Evolutionary conservation across 306 rosid genomes (phyloP).

Genomic region (Corylus avellana): DNA sequence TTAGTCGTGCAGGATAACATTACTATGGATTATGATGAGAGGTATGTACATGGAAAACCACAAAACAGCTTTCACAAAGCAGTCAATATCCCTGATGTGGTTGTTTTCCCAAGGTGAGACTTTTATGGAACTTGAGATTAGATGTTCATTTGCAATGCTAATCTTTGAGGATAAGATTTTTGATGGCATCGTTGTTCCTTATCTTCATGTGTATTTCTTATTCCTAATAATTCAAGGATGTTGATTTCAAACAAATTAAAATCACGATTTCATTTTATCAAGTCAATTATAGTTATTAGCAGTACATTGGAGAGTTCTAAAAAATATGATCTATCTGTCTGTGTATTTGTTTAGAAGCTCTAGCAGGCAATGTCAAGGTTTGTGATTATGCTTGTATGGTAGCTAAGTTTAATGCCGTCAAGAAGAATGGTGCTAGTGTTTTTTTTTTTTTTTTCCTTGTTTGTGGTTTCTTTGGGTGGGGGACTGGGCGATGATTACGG

Average conservation of each 20-base stretch:
- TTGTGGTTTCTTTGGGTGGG: background rate
- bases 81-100: slow-evolving; percentile 84
- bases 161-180: slow-evolving; percentile 12
- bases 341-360: background rate
- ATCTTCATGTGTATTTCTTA: background rate
- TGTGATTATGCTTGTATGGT: background rate
- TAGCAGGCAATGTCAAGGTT: background rate
- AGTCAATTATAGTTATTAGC: background rate
- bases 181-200: slow-evolving; percentile 11
- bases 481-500: too few relatives aligned
- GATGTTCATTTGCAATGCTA: slow-evolving; percentile 17
- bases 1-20: slow-evolving; percentile 60
- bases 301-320: background rate
- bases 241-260: background rate
- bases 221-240: background rate
- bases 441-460: too few relatives aligned
- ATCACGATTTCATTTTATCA: background rate
- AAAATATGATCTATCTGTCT: background rate
- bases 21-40: slow-evolving; percentile 88
- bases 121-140: slow-evolving; percentile 9
- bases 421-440: background rate
- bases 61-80: slow-evolving; percentile 92
- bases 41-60: slow-evolving; percentile 87
- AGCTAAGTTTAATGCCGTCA: background rate
- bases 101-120: slow-evolving; percentile 79